Percentiles rank a stretch among this genome's conserved stretches.
These are phyloP conservation scores for Rhynchosporium agropyri DNA, from an alignment of 2,329 filamentous ascomycete species.

Conservation along the genomic window DNA sequence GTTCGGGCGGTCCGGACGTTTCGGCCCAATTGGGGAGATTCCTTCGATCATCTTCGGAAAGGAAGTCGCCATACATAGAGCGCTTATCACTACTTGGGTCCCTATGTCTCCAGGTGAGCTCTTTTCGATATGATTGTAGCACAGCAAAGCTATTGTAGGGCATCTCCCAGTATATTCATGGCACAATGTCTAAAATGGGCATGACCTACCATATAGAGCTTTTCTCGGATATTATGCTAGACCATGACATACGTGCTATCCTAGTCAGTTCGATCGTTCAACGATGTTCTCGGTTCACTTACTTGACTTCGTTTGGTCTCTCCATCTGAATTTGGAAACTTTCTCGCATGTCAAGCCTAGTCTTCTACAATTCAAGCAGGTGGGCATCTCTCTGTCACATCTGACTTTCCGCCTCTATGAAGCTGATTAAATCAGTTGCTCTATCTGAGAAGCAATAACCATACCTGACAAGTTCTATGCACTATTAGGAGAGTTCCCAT, in stretches of 20 bases:
- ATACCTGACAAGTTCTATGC: conserved; percentile 13
- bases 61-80: neutral
- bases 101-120: too few relatives aligned
- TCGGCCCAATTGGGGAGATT: neutral
- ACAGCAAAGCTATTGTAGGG: too few relatives aligned
- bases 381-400: conserved; percentile 3
- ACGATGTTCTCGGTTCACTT: neutral
- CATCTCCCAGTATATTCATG: too few relatives aligned
- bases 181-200: too few relatives aligned
- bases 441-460: neutral
- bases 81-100: neutral
- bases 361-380: conserved; percentile 9
- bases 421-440: neutral
- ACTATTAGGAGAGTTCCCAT: neutral
- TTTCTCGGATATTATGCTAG: conserved; percentile 3
- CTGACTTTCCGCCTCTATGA: conserved; percentile 16
- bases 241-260: conserved; percentile 6
- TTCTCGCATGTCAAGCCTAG: conserved; percentile 14
- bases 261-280: neutral
- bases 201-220: conserved; percentile 6
- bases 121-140: too few relatives aligned
- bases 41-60: neutral
- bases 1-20: neutral
- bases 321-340: neutral
- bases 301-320: conserved; percentile 17